Evolutionary conservation across 2,329 filamentous ascomycete genomes (phyloP).

Genomic region (Coniella lustricola): DNA sequence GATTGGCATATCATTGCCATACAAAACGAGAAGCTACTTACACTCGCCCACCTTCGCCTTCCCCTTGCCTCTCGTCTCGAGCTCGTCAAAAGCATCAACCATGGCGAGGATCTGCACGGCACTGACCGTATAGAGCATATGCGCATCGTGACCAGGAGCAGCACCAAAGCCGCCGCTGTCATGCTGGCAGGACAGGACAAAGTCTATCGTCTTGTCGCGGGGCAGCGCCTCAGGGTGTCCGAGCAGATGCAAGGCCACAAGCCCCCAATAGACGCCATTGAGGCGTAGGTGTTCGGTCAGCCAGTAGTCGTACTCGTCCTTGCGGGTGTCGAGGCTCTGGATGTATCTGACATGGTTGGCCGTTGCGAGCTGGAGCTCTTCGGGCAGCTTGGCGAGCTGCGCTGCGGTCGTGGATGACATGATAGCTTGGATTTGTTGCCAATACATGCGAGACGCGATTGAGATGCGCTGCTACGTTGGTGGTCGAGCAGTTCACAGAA

Average conservation of each 20-base stretch:
- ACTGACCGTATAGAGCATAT: constrained; percentile 94
- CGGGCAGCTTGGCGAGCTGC: constrained; percentile 28
- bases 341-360: constrained; percentile 81
- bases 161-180: constrained; percentile 87
- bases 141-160: constrained; percentile 87
- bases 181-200: constrained; percentile 91
- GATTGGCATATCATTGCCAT: too few relatives aligned
- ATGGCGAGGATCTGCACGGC: constrained; percentile 88
- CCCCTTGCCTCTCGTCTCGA: constrained; percentile 65
- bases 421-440: too few relatives aligned
- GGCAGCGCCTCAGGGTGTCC: constrained; percentile 75
- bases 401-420: constrained; percentile 25
- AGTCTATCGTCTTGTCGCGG: constrained; percentile 74
- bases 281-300: constrained; percentile 93
- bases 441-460: too few relatives aligned
- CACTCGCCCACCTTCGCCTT: constrained; percentile 71
- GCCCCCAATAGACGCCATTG: constrained; percentile 94
- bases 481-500: too few relatives aligned
- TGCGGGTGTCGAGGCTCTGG: constrained; percentile 81
- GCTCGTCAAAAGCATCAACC: constrained; percentile 74
- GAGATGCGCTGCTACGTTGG: too few relatives aligned
- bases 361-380: constrained; percentile 40
- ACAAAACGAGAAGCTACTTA: constrained; percentile 40
- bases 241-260: constrained; percentile 82
- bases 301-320: constrained; percentile 96